Evolutionary conservation across 805 yeast genomes (phyloP).

Genomic region (Kuraishia floccosa): DNA sequence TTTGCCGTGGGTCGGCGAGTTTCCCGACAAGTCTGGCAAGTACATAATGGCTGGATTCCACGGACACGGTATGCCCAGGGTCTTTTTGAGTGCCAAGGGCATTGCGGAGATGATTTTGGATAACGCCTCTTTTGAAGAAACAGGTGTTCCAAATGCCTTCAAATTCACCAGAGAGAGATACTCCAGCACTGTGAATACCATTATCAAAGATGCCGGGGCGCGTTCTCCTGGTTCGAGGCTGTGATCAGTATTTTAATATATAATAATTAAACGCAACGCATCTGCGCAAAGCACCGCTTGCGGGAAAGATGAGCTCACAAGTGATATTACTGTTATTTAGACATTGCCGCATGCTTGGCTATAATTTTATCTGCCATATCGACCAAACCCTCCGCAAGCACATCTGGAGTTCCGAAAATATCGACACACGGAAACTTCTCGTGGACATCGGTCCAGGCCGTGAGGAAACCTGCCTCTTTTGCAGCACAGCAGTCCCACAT

Average conservation of each 20-base stretch:
- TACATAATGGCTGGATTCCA: conserved; percentile 34
- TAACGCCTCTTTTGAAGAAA: neutral
- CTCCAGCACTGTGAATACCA: conserved; percentile 5
- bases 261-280: no score
- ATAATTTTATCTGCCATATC: conserved; percentile 18
- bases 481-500: conserved; percentile 22
- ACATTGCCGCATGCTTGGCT: conserved; percentile 8
- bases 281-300: no score
- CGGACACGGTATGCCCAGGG: conserved; percentile 43
- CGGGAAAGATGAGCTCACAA: no score
- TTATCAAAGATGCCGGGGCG: conserved; percentile 6
- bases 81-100: conserved; percentile 26
- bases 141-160: conserved; percentile 7
- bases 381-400: conserved; percentile 14
- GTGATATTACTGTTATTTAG: neutral
- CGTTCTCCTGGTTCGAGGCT: no score
- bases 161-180: conserved; percentile 11
- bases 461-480: conserved; percentile 15
- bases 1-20: conserved; percentile 31
- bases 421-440: conserved; percentile 17
- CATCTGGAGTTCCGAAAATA: conserved; percentile 17
- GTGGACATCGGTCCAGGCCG: conserved; percentile 20
- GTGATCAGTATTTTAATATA: no score
- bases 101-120: conserved; percentile 15
- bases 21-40: conserved; percentile 13